Base-by-base conservation (phyloP, 495 filamentous ascomycete genomes). In the Penicillium pancosmium region DNA sequence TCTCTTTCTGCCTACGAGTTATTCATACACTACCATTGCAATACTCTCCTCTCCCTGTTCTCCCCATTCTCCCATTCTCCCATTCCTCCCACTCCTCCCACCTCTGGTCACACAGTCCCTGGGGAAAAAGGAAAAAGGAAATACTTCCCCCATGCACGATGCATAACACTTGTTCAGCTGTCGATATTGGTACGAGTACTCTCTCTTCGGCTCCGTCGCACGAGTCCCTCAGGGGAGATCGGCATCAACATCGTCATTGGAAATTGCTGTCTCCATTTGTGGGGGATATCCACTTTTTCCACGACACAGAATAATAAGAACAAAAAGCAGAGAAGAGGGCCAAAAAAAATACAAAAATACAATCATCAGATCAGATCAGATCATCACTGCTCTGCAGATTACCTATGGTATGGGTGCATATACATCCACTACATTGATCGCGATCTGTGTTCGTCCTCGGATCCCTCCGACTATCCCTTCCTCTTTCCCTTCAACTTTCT, bases 191-290 rank as follows among this genome's bases (percentile, higher is more conserved):
- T 21, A 21, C 10, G 3, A 16, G 12, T 19, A 2, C n/a, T 16
- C n/a, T 44, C 41, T 46, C 18, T 13, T 46, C 41, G 21, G 1
- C 46, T 48, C 8, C 11, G 46, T 48, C 18, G 34, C 46, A 57
- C 46, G 33, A 44, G 21, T 43, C 27, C 36, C 36, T 48, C 46
- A 48, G 46, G 46, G 46, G 46, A 48, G 46, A 48, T 48, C 46
- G 46, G 46, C 46, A 48, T 46, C 46, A 48, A 48, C 46, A 48
- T 48, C 46, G 46, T 48, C 46, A 48, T 48, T 48, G 46, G 46
- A 48, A 48, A 48, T 48, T 48, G 46, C 46, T 48, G 46, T 10
- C 46, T 27, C 46, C 46, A 48, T 48, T 23, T 48, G 46, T 48
- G 46, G 46, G 46, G 46, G 46, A 48, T 48, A 48, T 48, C 46